Base-by-base conservation (phyloP, 176 grass and related monocot genomes). In the Pontederia paniculata region DNA sequence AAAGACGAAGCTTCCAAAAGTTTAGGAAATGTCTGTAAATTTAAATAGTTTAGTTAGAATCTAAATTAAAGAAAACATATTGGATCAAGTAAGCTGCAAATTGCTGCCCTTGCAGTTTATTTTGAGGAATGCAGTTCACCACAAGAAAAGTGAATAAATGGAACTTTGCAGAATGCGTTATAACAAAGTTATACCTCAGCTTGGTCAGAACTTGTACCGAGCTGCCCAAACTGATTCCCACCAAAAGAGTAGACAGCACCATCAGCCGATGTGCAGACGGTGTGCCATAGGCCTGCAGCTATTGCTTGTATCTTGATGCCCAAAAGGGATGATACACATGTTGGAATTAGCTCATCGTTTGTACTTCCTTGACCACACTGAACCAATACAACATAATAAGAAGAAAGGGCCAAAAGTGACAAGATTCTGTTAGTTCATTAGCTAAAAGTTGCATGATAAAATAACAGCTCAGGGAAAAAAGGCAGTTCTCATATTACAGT, bases 221-320 rank as follows among this genome's bases (percentile, higher is more conserved):
- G 87, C 79, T 99, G 94, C 10, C 94, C 94, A 43, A 99, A 99
- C 58, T 99, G 94, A 60, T 99, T 99, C 22, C 94, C 87, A 59
- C 94, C 94, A 23, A 99, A 99, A 15, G 94, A 84, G 77, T 93
- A 99, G 16, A 99, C 80, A 88, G 72, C 78, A 0, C 94, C 94
- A 85, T 93, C 87, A 42, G 77, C 64, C 17, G 94, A 93, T 52
- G 84, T 99, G 75, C 87, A 85, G 50, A 99, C 73, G 44, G 83
- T 93, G 67, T 99, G 94, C 94, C 94, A 99, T 55, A 99, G 66
- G 44, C 94, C 94, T 48, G 94, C 87, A 2, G 83, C 83, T 75
- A 99, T 66, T 20, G 71, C 83, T 68, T 79, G 73, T 62, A 99
- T 93, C 71, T 85, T 73, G 65, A 93, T 67, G 55, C 94, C 94